Base-by-base conservation (phyloP, 2,329 filamentous ascomycete genomes). In the Tolypocladium tundrense region DNA sequence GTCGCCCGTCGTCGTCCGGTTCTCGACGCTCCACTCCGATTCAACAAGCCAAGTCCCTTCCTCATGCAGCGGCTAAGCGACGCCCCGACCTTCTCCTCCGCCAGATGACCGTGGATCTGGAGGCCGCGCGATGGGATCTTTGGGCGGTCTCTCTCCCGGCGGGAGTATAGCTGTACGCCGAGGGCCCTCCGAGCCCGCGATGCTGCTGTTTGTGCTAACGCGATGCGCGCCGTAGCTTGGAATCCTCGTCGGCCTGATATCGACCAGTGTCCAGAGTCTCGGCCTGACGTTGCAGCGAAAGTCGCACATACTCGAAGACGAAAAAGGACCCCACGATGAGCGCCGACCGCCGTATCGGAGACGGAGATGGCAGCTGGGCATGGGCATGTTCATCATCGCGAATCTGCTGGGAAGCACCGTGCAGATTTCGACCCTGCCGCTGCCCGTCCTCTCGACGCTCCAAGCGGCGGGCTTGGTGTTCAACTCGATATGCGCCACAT, bases 401-500 rank as follows among this genome's bases (percentile, higher is more conserved):
- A 99, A 99, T 71, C 81, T 99, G 58, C 81, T 97, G 57, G 94
- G 94, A 60, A 97, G 92, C 75, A 93, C 91, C 42, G 94, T 99
- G 59, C 94, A 99, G 75, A 97, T 99, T 70, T 97, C 94, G 37
- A 97, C 93, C 1, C 80, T 99, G 51, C 94, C 94, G 19, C 79
- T 99, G 27, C 94, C 94, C 24, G 91, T 99, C 7, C 83, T 99
- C 40, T 97, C 93, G 58, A 97, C 94, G 1, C 79, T 99, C 42
- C 94, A 99, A 76, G 93, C 93, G 21, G 96, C 93, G 4, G 94
- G 94, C 51, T 81, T 99, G 57, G 94, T 99, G 61, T 99, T 99
- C 80, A 99, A 99, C 78, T 96, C 93, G 58, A 91, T 97, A 72
- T 96, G 95, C 79, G 94, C 94, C 61, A 95, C 91, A 51, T 77